Conservation (phyloP, 78 protist species). For the Neovahlkampfia damariscottae region DNA sequence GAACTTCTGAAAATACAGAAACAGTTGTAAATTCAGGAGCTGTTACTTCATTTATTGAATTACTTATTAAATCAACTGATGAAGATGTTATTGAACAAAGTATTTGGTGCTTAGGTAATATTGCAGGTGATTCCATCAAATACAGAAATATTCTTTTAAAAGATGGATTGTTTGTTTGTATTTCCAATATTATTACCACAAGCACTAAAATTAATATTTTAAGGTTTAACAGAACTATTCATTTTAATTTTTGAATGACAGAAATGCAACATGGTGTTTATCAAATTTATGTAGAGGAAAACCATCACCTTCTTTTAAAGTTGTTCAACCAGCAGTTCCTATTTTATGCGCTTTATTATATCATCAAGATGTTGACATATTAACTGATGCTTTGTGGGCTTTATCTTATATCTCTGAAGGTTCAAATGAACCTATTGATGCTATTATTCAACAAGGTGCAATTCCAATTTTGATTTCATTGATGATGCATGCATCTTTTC, state of each 20-base stretch:
- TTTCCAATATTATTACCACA: too few relatives aligned
- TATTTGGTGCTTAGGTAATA: conserved; percentile 40
- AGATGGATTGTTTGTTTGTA: too few relatives aligned
- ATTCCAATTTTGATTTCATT: conserved; percentile 62
- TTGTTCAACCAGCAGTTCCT: conserved; percentile 27
- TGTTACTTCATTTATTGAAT: conserved; percentile 62
- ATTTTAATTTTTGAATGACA: too few relatives aligned
- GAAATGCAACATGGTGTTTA: conserved; percentile 93
- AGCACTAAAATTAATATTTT: conserved; percentile 42
- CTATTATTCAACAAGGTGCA: conserved; percentile 53
- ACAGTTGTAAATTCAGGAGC: conserved; percentile 73
- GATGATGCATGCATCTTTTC: conserved; percentile 29
- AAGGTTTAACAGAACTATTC: background rate
- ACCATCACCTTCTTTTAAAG: conserved; percentile 50
- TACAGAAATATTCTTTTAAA: conserved; percentile 42
- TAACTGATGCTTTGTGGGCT: conserved; percentile 96
- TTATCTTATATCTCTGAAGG: conserved; percentile 90
- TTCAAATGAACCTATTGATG: background rate
- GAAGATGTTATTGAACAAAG: conserved; percentile 5
- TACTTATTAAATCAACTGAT: conserved; percentile 2
- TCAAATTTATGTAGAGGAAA: conserved; percentile 95
- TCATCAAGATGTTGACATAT: conserved; percentile 71
- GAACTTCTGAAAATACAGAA: conserved; percentile 85
- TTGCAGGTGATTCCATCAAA: conserved; percentile 28
- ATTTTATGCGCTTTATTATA: conserved; percentile 15